Evolutionary conservation across 73 alveolate species (phyloP), one percentile per base, ranked within the genome.

Genomic region (Diophrys appendiculata): DNA sequence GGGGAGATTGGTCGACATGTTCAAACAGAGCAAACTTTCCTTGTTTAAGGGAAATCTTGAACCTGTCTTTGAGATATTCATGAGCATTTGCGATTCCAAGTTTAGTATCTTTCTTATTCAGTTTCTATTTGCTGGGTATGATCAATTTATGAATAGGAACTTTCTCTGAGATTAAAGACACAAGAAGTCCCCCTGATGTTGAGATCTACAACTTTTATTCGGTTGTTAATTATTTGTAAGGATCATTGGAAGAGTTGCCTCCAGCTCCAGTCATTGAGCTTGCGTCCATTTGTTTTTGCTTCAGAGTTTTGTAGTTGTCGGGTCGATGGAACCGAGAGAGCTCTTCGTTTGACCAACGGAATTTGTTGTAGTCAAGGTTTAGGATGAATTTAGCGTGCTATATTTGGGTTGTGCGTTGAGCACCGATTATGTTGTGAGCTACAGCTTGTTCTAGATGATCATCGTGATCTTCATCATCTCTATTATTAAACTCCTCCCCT

Each of bases 1-100:
- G 86, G 31, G 98, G 98, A 55, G 88, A 77, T 84, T 94, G 87
- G 78, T 94, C 98, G 29, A 94, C 84, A 82, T 94, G 97, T 72
- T 94, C 98, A 86, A 94, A 94, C 60, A 94, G 52, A 33, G 93
- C 92, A 82, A 88, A 90, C 76, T 91, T 94, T 22, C 98, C 98
- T 43, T 88, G 94, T 32, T 80, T 86, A 68, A 94, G 86, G 55
- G 95, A 86, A 52, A 94, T 84, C 81, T 94, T 94, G 77, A 77
- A 85, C 11, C 94, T 83, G 80, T 93, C 94, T 82, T 89, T 93
- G 78, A 93, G 85, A 82, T 81, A 88, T 68, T 93, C 98, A 83
- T 93, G 89, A 27, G 98, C 94, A 76, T 90, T 93, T 80, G 90
- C 90, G 71, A 90, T 90, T 53, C 94, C 96, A 0, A 84, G 76